Percentiles rank a stretch among this genome's conserved stretches.
Conservation (phyloP, 192 early-diverging fungal species). For the Glomus cerebriforme region DNA sequence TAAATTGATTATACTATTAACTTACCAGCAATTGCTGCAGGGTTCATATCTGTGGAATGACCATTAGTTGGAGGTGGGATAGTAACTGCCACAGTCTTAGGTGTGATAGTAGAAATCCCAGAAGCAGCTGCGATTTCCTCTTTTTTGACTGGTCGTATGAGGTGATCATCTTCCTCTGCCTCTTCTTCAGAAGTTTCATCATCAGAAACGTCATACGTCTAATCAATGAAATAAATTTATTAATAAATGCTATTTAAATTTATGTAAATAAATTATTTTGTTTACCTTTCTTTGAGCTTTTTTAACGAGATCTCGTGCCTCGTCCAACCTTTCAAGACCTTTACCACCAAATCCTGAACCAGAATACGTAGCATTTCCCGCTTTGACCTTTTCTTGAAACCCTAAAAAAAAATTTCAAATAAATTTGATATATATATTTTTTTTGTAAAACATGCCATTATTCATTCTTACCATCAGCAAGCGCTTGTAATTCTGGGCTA, state of each 20-base stretch:
- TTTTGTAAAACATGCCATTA: constrained; percentile 33
- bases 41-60: constrained; percentile 2
- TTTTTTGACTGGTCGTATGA: constrained; percentile 45
- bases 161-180: constrained; percentile 48
- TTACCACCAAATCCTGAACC: constrained; percentile 94
- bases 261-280: background rate
- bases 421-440: constrained; percentile 30
- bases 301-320: constrained; percentile 86
- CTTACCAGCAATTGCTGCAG: constrained; percentile 13
- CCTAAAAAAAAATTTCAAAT: background rate
- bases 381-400: constrained; percentile 79
- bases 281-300: constrained; percentile 85
- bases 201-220: constrained; percentile 69
- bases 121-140: constrained; percentile 35
- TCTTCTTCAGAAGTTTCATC: constrained; percentile 73
- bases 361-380: constrained; percentile 68
- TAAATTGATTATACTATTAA: background rate
- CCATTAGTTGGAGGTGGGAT: constrained; percentile 1
- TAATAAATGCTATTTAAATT: background rate
- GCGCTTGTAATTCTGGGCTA: constrained; percentile 72
- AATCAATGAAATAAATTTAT: background rate
- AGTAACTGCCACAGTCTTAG: background rate
- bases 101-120: constrained; percentile 4
- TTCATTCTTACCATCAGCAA: constrained; percentile 63
- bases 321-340: constrained; percentile 92